Base-by-base conservation (phyloP, 2,329 filamentous ascomycete species). In the Tolypocladium ovalisporum region DNA sequence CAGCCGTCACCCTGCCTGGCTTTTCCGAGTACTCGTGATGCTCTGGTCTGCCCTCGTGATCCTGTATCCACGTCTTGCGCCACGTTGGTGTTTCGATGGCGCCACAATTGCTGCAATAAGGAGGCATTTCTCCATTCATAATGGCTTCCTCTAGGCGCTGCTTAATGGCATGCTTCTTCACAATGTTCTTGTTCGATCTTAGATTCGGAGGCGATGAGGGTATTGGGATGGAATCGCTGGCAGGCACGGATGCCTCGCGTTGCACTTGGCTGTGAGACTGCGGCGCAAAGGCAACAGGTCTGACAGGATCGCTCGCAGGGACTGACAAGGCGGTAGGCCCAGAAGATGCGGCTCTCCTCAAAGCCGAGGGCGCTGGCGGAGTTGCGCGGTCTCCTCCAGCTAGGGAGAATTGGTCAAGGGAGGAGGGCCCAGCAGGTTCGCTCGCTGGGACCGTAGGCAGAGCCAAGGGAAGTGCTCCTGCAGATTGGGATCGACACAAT, bases 31-130 rank as follows among this genome's bases (percentile, higher is more conserved):
- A 84, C 58, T 90, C 84, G 52, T 89, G 79, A 59, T 86, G 83
- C 3, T 82, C 79, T 0, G 90, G 90, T 36, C 80, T 79, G 1
- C 90, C 91, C 19, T 83, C 76, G 52, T 86, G 79, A 9, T 89
- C 79, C 66, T 90, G 90, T n/a, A 85, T 85, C 80, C 88, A 97
- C 15, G 94, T 90, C 67, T 93, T 94, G 59, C 94, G 86, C 94
- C 94, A 99, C 0, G 93, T 97, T 0, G 93, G 90, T 0, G 94
- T 99, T 65, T 97, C 89, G 58, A 99, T 96, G 8, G 91, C 89
- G 7, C 94, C 94, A 65, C 94, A 99, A 65, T 97, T 96, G 61
- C 83, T 83, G 70, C 94, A 99, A 67, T 87, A 97, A 1, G 88
- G 87, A 0, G 94, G 94, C 78, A 92, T 87, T 62, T 91, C 83